Percentiles rank a stretch among this genome's conserved stretches.
Evolutionary conservation across 2,329 filamentous ascomycete species (phyloP).

Genomic region (Pseudocercospora fuligena): DNA sequence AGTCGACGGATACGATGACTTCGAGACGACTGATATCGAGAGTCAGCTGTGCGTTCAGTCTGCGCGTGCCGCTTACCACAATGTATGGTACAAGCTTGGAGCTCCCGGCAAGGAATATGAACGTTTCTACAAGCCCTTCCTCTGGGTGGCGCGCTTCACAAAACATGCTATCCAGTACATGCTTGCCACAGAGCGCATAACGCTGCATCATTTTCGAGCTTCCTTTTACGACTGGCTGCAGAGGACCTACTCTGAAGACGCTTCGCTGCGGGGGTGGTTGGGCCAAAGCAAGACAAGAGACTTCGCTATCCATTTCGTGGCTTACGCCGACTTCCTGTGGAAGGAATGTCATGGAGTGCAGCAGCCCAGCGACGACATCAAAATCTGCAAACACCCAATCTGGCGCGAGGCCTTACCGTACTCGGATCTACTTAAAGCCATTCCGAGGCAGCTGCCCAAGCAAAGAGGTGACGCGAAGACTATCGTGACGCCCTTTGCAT

Average conservation of each 20-base stretch:
- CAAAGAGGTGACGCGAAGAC: constrained; percentile 50
- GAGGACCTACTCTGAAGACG: constrained; percentile 50
- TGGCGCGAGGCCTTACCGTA: constrained; percentile 14
- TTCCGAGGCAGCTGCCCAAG: constrained; percentile 32
- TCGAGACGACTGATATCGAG: constrained; percentile 51
- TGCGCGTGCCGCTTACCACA: neutral
- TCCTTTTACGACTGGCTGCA: constrained; percentile 65
- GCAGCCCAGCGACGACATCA: constrained; percentile 36
- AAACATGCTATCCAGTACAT: constrained; percentile 76
- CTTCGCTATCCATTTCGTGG: constrained; percentile 65
- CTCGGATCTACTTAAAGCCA: constrained; percentile 35
- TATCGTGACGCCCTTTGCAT: constrained; percentile 72
- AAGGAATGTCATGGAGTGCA: constrained; percentile 64
- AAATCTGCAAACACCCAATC: constrained; percentile 22
- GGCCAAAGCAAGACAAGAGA: constrained; percentile 51
- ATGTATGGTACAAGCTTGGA: constrained; percentile 68
- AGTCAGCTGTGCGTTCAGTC: constrained; percentile 68
- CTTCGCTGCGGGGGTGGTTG: constrained; percentile 61
- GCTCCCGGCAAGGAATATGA: constrained; percentile 64
- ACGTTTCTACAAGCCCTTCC: constrained; percentile 65
- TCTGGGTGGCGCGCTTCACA: constrained; percentile 72
- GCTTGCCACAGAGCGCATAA: constrained; percentile 45
- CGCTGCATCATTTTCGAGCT: constrained; percentile 61
- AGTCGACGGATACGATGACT: constrained; percentile 68
- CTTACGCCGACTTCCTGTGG: constrained; percentile 66